Evolutionary conservation across 805 yeast species (phyloP).

Genomic region (Hanseniaspora pseudoguilliermondii): DNA sequence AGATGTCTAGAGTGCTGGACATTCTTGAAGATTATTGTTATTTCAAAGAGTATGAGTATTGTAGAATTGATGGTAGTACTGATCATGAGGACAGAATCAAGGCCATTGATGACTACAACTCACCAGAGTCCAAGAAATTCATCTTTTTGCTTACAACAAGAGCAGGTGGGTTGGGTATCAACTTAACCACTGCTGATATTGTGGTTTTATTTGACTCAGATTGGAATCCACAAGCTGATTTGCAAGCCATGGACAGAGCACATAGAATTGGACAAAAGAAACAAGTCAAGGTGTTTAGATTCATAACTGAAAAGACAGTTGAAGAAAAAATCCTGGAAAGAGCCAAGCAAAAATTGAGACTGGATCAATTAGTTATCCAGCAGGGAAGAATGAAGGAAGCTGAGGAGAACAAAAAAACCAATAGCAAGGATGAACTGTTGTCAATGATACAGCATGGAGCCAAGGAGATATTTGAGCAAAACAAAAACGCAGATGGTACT

Average conservation of each 20-base stretch:
- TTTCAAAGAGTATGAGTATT: slow-evolving; percentile 56
- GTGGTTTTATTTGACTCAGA: slow-evolving; percentile 69
- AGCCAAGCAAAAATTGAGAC: slow-evolving; percentile 65
- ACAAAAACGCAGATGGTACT: slow-evolving; percentile 22
- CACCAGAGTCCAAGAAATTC: slow-evolving; percentile 60
- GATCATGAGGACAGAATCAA: slow-evolving; percentile 64
- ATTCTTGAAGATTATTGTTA: slow-evolving; percentile 67
- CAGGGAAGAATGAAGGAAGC: slow-evolving; percentile 41
- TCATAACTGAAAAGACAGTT: slow-evolving; percentile 69
- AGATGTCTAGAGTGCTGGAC: slow-evolving; percentile 72
- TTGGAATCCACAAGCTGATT: slow-evolving; percentile 84
- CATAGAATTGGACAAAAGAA: slow-evolving; percentile 80
- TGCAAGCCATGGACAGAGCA: slow-evolving; percentile 83
- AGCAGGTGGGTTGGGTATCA: slow-evolving; percentile 85
- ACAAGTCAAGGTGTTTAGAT: slow-evolving; percentile 67
- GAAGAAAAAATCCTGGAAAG: slow-evolving; percentile 73
- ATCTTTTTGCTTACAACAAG: slow-evolving; percentile 68
- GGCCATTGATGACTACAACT: slow-evolving; percentile 68
- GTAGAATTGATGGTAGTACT: slow-evolving; percentile 75
- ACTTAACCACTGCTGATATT: slow-evolving; percentile 66
- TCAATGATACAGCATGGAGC: slow-evolving; percentile 82
- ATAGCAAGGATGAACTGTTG: slow-evolving; percentile 56
- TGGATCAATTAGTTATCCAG: slow-evolving; percentile 73
- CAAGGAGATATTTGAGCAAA: slow-evolving; percentile 37
- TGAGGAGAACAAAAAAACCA: slow-evolving; percentile 22